phyloP scores from a whole-genome alignment of 305 asterid genomes.

The Fraxinus platypoda region DNA sequence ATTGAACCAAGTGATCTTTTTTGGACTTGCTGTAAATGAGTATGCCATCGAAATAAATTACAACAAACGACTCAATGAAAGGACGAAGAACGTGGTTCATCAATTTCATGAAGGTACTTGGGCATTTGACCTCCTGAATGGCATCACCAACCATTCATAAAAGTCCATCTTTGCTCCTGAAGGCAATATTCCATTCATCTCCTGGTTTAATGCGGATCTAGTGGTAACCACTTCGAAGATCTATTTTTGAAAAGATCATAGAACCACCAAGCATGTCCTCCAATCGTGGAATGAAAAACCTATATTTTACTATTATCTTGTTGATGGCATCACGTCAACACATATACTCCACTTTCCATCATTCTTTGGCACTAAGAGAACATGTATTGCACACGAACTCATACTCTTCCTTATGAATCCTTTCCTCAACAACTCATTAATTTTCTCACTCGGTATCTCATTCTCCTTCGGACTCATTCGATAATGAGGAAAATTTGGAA shows the following conservation, averaged over 20 bases:
- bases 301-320: too few species aligned
- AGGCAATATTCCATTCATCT: background rate
- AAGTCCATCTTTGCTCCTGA: background rate
- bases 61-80: background rate
- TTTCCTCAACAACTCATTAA: background rate
- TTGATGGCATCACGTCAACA: too few species aligned
- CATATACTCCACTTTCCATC: background rate
- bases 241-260: too few species aligned
- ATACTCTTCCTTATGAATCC: background rate
- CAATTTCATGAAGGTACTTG: background rate
- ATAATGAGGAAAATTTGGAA: background rate
- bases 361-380: background rate
- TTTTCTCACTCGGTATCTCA: background rate
- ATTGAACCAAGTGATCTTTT: background rate
- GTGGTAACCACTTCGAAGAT: too few species aligned
- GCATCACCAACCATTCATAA: background rate
- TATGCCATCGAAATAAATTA: background rate
- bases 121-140: background rate
- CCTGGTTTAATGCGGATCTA: background rate
- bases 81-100: background rate
- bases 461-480: background rate
- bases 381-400: background rate
- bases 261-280: too few species aligned
- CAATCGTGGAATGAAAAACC: too few species aligned
- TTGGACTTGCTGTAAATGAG: background rate